phyloP scores from a whole-genome alignment of 768 basidiomycete species.

The Clitopilus passeckerianus region DNA sequence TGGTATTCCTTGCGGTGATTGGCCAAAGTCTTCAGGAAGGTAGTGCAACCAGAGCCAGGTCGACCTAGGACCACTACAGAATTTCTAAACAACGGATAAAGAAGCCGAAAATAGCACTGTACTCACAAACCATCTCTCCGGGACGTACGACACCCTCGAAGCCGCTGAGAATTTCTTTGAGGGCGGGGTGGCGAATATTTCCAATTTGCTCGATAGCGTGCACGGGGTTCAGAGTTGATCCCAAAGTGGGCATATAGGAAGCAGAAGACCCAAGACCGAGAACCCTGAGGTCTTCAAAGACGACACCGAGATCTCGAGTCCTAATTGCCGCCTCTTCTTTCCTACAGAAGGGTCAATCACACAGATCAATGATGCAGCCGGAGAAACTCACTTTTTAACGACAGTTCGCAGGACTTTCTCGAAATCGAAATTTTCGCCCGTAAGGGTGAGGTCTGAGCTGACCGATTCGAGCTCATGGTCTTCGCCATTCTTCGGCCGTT shows the following conservation, averaged over 20 bases:
- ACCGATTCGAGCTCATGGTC: slow-evolving; percentile 10
- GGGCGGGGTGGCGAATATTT: slow-evolving; percentile 50
- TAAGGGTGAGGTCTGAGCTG: slow-evolving; percentile 18
- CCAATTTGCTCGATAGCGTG: slow-evolving; percentile 38
- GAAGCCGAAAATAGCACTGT: neutral
- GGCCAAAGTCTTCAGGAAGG: slow-evolving; percentile 76
- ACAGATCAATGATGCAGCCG: neutral
- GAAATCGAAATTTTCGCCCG: slow-evolving; percentile 28
- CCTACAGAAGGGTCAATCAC: slow-evolving; percentile 24
- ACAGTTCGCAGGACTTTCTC: slow-evolving; percentile 16
- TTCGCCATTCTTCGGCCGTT: neutral
- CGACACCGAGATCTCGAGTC: slow-evolving; percentile 52
- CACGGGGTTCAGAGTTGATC: slow-evolving; percentile 54
- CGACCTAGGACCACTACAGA: slow-evolving; percentile 73
- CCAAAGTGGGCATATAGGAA: slow-evolving; percentile 53
- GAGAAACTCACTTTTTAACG: neutral
- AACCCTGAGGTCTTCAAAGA: slow-evolving; percentile 55
- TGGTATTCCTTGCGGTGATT: slow-evolving; percentile 72
- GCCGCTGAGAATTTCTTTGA: slow-evolving; percentile 55
- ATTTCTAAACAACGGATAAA: neutral
- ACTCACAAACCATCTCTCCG: slow-evolving; percentile 77
- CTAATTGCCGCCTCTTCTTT: slow-evolving; percentile 44
- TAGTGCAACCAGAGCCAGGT: slow-evolving; percentile 82
- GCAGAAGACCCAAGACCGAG: slow-evolving; percentile 54
- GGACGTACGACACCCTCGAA: slow-evolving; percentile 64